Evolutionary conservation across 169 alveolate genomes (phyloP).

Genomic region (Perkinsus marinus): DNA sequence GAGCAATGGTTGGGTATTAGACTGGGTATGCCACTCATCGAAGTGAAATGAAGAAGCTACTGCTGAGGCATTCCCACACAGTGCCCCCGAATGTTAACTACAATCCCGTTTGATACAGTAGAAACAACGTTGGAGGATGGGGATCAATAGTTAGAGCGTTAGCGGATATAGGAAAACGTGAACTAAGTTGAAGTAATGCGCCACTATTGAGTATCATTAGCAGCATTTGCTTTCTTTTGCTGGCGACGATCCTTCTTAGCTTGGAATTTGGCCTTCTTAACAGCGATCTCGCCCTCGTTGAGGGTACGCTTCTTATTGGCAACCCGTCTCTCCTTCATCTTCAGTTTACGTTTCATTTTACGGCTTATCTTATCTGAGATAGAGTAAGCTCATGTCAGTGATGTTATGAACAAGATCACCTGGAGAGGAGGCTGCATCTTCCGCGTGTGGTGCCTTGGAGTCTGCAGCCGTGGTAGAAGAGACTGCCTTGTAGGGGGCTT

Average conservation of each 20-base stretch:
- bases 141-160: no score
- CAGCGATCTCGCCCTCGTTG: neutral
- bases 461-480: neutral
- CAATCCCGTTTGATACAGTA: no score
- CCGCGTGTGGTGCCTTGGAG: neutral
- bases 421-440: neutral
- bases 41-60: no score
- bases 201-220: neutral
- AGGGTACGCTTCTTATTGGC: neutral
- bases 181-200: no score
- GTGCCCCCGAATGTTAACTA: no score
- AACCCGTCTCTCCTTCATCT: neutral
- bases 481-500: neutral
- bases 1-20: no score
- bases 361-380: neutral
- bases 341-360: neutral
- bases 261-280: neutral
- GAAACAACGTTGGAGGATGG: no score
- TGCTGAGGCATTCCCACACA: no score
- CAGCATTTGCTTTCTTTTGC: neutral
- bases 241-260: neutral
- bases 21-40: no score
- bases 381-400: no score
- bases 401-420: neutral
- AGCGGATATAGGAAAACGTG: no score